These are phyloP conservation scores for Metarhizium anisopliae DNA, from an alignment of 2,329 filamentous ascomycete species.

Conservation along the genomic window DNA sequence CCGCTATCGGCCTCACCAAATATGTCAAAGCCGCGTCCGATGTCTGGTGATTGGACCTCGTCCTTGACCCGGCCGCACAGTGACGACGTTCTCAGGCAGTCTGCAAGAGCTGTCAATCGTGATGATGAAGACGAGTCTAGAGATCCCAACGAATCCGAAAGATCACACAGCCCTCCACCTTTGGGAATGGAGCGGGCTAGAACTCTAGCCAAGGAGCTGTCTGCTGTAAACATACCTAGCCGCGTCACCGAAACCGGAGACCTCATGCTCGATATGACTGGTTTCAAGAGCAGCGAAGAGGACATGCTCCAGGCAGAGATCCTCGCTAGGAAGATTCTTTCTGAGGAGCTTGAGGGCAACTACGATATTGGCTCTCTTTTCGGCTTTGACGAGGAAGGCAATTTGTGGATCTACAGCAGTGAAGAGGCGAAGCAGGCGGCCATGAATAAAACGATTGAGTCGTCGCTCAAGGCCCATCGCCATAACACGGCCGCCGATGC, in stretches of 20 bases:
- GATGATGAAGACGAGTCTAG: conserved; percentile 30
- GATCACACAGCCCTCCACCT: conserved; percentile 71
- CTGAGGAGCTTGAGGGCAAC: conserved; percentile 86
- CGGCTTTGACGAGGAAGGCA: conserved; percentile 89
- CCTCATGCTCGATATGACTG: conserved; percentile 96
- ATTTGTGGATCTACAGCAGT: conserved; percentile 99
- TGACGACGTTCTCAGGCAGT: conserved; percentile 43
- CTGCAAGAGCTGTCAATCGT: conserved; percentile 29
- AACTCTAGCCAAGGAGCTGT: conserved; percentile 77
- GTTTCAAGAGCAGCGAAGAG: conserved; percentile 89
- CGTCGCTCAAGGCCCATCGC: conserved; percentile 35
- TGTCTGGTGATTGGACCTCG: conserved; percentile 43
- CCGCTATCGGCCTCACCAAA: conserved; percentile 46
- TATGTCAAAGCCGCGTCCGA: conserved; percentile 33
- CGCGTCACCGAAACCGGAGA: conserved; percentile 89
- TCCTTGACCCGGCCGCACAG: conserved; percentile 37
- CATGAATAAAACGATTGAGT: conserved; percentile 53
- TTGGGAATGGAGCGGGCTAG: conserved; percentile 72
- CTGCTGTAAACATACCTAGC: conserved; percentile 83
- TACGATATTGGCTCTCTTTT: conserved; percentile 96
- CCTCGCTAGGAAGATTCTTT: conserved; percentile 84
- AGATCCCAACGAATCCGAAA: conserved; percentile 31
- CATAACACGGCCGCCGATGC: conserved; percentile 62
- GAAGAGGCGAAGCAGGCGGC: conserved; percentile 92
- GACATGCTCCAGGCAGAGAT: conserved; percentile 87